Percentiles rank a stretch among this genome's conserved stretches.
phyloP scores from a whole-genome alignment of 495 filamentous ascomycete species.

The Tuber calosporum region DNA sequence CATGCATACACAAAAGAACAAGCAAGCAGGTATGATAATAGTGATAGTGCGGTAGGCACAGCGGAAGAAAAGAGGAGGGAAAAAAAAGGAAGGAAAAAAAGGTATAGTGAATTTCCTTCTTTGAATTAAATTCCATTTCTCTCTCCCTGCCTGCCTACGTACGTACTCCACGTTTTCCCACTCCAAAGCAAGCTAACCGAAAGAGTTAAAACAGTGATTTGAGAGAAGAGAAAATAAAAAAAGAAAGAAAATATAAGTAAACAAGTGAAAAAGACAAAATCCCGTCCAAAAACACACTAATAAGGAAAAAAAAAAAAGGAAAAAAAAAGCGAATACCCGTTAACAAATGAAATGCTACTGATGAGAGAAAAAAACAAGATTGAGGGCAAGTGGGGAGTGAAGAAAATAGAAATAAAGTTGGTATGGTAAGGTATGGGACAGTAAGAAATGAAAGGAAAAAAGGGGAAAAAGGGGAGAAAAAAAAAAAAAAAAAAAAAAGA shows the following conservation, averaged over 20 bases:
- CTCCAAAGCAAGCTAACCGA: not conserved
- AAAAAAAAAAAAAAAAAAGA: not conserved
- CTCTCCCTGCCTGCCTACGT: not conserved
- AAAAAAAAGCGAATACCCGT: not conserved
- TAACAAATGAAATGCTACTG: not conserved
- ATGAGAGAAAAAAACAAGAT: not conserved
- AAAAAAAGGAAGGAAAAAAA: not conserved
- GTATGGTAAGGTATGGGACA: not conserved
- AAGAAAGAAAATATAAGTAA: not conserved
- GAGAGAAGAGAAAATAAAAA: not conserved
- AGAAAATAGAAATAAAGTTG: not conserved
- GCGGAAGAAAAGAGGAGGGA: not conserved
- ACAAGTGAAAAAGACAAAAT: conserved; percentile 2
- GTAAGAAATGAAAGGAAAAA: not conserved
- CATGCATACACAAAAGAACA: not conserved
- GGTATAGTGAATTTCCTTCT: not conserved
- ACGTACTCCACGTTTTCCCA: not conserved
- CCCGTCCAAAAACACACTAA: conserved; percentile 3
- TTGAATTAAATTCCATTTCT: not conserved
- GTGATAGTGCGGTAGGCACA: not conserved
- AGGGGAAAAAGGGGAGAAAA: too few species aligned
- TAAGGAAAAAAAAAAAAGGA: not conserved
- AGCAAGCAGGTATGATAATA: not conserved
- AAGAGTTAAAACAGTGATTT: not conserved
- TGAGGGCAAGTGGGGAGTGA: not conserved